phyloP scores from a whole-genome alignment of 177 flowering plant genomes.

The Vitis hybrid region DNA sequence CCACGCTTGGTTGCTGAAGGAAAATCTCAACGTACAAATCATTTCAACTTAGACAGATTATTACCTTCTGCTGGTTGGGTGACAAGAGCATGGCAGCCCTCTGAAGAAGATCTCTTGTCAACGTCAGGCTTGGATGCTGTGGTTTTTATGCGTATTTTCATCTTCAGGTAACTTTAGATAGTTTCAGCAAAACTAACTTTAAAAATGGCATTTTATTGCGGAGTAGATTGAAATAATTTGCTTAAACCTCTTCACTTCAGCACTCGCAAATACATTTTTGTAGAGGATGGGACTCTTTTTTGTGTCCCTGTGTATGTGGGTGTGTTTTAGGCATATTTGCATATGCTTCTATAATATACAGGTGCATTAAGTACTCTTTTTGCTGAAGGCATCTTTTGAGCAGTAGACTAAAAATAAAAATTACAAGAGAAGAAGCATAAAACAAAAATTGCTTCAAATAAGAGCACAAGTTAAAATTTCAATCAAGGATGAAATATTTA shows the following conservation, averaged over 20 bases:
- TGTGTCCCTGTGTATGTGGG: too few relatives aligned
- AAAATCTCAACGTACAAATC: constrained; percentile 24
- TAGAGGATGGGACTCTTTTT: too few relatives aligned
- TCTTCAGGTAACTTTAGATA: constrained; percentile 56
- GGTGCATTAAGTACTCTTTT: too few relatives aligned
- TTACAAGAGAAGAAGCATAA: too few relatives aligned
- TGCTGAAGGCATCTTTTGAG: too few relatives aligned
- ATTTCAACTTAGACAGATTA: constrained; percentile 60
- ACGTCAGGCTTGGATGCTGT: constrained; percentile 77
- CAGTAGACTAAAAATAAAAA: too few relatives aligned
- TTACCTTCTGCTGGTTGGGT: constrained; percentile 89
- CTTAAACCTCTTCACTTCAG: background rate
- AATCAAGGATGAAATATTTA: too few relatives aligned
- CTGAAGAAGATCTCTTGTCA: constrained; percentile 74
- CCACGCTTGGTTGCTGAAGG: constrained; percentile 74
- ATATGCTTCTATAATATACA: too few relatives aligned
- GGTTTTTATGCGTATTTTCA: constrained; percentile 74
- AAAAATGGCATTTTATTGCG: background rate
- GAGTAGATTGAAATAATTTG: background rate
- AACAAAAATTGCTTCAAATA: too few relatives aligned
- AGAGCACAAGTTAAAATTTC: too few relatives aligned
- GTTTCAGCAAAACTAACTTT: background rate
- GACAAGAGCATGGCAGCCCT: constrained; percentile 61
- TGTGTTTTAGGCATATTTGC: too few relatives aligned
- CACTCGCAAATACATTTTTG: too few relatives aligned